Conservation (phyloP, 805 yeast genomes). For the Starmerella bombi region DNA sequence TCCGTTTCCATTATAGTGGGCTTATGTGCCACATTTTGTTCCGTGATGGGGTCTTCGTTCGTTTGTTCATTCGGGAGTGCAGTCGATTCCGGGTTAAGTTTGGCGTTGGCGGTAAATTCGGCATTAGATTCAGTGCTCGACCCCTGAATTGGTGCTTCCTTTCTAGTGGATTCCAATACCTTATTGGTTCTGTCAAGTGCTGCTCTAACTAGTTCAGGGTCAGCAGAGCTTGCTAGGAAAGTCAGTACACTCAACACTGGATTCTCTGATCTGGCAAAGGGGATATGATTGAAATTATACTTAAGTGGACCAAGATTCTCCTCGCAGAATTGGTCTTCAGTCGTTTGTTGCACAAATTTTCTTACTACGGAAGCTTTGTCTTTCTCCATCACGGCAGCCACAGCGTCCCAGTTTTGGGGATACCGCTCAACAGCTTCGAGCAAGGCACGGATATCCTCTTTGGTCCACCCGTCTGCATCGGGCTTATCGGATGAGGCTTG, state of each 20-base stretch:
- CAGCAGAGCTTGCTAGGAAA: conserved; percentile 72
- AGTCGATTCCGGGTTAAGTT: background rate
- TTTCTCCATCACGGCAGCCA: conserved; percentile 49
- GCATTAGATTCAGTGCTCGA: background rate
- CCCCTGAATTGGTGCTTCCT: conserved; percentile 28
- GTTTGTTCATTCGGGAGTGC: background rate
- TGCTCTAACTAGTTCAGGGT: conserved; percentile 71
- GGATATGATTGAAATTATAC: conserved; percentile 62
- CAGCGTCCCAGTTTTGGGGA: conserved; percentile 67
- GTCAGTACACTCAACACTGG: conserved; percentile 91
- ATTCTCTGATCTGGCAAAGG: conserved; percentile 74
- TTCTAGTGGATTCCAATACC: conserved; percentile 44
- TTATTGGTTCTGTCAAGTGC: conserved; percentile 38
- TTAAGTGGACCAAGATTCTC: conserved; percentile 58
- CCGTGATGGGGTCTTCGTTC: background rate
- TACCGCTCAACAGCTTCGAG: conserved; percentile 48
- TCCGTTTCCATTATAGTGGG: background rate
- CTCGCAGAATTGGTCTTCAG: conserved; percentile 61
- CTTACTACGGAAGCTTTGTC: conserved; percentile 65
- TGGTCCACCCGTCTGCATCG: conserved; percentile 44
- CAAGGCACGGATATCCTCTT: conserved; percentile 46
- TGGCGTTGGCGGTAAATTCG: conserved; percentile 1
- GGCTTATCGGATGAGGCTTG: background rate
- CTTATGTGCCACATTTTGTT: background rate
- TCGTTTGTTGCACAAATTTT: conserved; percentile 56